Conservation (phyloP, 495 filamentous ascomycete species). For the Oidiodendron maius region DNA sequence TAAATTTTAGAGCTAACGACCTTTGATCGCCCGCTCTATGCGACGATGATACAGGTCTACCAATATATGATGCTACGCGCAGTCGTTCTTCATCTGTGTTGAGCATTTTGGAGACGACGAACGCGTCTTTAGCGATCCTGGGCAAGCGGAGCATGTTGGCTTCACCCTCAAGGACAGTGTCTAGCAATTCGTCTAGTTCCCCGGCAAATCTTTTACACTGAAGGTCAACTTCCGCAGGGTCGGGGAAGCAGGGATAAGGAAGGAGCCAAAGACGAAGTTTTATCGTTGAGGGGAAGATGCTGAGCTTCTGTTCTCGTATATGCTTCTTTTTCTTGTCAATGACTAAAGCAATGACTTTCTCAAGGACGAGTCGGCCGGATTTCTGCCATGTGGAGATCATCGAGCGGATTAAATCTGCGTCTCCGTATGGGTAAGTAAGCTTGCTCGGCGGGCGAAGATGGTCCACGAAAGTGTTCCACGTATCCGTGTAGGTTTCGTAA, state of each 20-base stretch:
- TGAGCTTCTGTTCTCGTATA: no score
- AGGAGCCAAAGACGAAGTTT: no score
- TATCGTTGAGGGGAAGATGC: no score
- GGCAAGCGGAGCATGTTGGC: constrained; percentile 14
- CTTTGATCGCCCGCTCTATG: neutral
- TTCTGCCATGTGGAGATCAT: no score
- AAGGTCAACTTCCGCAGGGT: neutral
- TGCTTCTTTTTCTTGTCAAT: no score
- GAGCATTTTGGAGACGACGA: neutral
- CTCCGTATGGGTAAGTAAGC: neutral
- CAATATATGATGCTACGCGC: constrained; percentile 5
- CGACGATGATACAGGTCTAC: neutral
- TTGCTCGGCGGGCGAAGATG: neutral
- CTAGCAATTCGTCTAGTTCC: constrained; percentile 1
- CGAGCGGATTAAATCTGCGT: neutral
- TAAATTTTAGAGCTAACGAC: constrained; percentile 2
- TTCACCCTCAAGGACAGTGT: constrained; percentile 5
- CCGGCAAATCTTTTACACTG: constrained; percentile 4
- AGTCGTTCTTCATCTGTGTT: constrained; percentile 7
- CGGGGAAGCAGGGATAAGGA: constrained; percentile 18
- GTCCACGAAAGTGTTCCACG: constrained; percentile 13
- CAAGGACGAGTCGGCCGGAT: no score
- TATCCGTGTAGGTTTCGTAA: constrained; percentile 7
- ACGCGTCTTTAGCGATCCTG: constrained; percentile 6
- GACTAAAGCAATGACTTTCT: no score